Conservation (phyloP, 1,284 basidiomycete species). For the Marasmius oreades region DNA sequence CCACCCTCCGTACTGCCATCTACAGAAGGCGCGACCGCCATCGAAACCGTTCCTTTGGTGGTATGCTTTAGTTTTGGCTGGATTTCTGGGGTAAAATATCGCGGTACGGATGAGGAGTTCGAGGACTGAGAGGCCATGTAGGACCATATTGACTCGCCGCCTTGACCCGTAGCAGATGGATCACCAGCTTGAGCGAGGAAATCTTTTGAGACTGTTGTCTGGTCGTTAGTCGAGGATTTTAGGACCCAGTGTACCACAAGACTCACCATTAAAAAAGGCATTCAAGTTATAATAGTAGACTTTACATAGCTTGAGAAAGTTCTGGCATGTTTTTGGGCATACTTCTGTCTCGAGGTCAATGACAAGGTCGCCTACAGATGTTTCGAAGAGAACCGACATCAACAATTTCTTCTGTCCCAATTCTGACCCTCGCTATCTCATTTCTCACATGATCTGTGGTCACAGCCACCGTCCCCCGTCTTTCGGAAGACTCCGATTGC, state of each 20-base stretch:
- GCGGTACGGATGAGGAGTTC: slow-evolving; percentile 37
- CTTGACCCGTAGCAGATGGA: slow-evolving; percentile 91
- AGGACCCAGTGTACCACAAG: background rate
- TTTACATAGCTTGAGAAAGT: slow-evolving; percentile 97
- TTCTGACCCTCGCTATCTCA: too few relatives aligned
- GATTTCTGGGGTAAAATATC: slow-evolving; percentile 86
- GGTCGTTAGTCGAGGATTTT: background rate
- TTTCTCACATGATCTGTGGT: too few relatives aligned
- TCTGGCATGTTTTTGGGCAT: slow-evolving; percentile 89
- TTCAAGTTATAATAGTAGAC: slow-evolving; percentile 95
- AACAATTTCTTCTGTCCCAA: too few relatives aligned
- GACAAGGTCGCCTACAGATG: slow-evolving; percentile 92
- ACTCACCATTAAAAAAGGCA: slow-evolving; percentile 93
- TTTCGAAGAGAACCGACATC: slow-evolving; percentile 97
- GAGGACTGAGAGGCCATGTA: slow-evolving; percentile 52
- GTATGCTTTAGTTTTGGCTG: slow-evolving; percentile 81
- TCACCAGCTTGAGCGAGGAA: slow-evolving; percentile 96
- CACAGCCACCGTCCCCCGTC: background rate
- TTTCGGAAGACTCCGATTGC: too few relatives aligned
- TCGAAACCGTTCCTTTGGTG: slow-evolving; percentile 87
- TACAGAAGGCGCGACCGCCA: slow-evolving; percentile 83
- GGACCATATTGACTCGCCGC: slow-evolving; percentile 85
- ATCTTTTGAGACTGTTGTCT: slow-evolving; percentile 81
- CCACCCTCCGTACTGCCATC: slow-evolving; percentile 68
- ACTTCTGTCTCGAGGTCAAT: slow-evolving; percentile 92